Conservation (phyloP, 2,329 filamentous ascomycete genomes). For the Phaeophleospora eucalypticola region DNA sequence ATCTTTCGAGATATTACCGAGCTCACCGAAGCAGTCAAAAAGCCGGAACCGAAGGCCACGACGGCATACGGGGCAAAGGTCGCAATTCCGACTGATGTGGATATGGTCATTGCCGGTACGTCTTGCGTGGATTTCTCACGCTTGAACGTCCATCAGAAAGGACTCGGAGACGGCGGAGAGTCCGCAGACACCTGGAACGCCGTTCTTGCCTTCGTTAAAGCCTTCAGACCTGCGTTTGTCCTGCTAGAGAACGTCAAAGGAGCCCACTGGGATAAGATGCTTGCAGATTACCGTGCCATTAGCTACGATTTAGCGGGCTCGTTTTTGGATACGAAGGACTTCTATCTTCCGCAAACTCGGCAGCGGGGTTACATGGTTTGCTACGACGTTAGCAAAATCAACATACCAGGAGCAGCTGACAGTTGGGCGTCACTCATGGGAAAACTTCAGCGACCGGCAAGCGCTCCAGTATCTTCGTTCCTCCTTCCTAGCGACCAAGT, state of each 20-base stretch:
- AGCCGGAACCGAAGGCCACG: slow-evolving; percentile 35
- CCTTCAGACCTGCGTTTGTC: slow-evolving; percentile 58
- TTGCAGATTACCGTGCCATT: slow-evolving; percentile 42
- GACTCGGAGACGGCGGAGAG: slow-evolving; percentile 55
- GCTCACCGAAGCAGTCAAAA: slow-evolving; percentile 27
- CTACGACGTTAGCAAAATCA: slow-evolving; percentile 30
- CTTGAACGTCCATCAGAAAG: slow-evolving; percentile 57
- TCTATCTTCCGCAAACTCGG: slow-evolving; percentile 62
- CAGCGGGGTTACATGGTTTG: slow-evolving; percentile 46
- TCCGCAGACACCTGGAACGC: slow-evolving; percentile 63
- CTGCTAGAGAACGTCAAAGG: slow-evolving; percentile 67
- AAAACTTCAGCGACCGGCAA: slow-evolving; percentile 53
- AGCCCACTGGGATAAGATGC: slow-evolving; percentile 55
- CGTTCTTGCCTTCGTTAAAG: slow-evolving; percentile 54
- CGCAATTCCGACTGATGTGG: slow-evolving; percentile 53
- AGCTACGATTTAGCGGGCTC: slow-evolving; percentile 53
- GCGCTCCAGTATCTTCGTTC: slow-evolving; percentile 59
- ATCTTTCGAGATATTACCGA: slow-evolving; percentile 46
- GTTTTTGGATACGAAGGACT: slow-evolving; percentile 64
- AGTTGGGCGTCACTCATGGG: slow-evolving; percentile 47
- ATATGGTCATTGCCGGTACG: slow-evolving; percentile 68
- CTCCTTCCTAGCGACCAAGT: slow-evolving; percentile 53
- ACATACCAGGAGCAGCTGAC: neutral
- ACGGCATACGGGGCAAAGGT: slow-evolving; percentile 63
- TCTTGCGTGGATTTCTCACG: slow-evolving; percentile 71